Percentiles rank a stretch among this genome's conserved stretches.
Conservation (phyloP, 768 basidiomycete species). For the Kwoniella sp. region DNA sequence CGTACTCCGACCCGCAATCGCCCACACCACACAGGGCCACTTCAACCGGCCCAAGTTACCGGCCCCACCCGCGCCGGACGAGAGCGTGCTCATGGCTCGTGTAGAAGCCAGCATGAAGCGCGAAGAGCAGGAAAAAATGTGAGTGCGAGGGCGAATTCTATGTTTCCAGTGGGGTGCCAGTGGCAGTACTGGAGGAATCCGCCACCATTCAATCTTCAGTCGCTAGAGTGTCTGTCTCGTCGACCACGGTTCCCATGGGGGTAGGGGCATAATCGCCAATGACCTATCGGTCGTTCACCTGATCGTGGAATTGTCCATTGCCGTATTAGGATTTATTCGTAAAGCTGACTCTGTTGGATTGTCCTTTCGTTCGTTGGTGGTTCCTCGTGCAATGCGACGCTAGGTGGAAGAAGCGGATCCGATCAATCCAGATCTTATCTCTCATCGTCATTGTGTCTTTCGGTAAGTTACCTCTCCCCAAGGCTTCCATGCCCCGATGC, state of each 20-base stretch:
- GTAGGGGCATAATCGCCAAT: too few species aligned
- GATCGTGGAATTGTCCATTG: too few species aligned
- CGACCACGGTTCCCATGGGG: too few species aligned
- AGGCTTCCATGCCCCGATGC: neutral
- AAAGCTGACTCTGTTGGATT: too few species aligned
- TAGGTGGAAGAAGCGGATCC: slow-evolving; percentile 48
- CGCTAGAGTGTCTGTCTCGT: too few species aligned
- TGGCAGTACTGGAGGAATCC: too few species aligned
- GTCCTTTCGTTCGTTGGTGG: too few species aligned
- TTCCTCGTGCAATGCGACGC: neutral
- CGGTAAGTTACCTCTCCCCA: slow-evolving; percentile 31
- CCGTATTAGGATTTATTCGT: too few species aligned
- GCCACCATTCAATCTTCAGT: too few species aligned
- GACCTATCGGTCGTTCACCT: too few species aligned
- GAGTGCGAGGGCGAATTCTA: neutral
- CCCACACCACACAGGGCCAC: slow-evolving; percentile 36
- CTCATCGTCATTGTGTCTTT: slow-evolving; percentile 37
- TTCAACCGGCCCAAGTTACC: slow-evolving; percentile 46
- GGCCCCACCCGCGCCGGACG: slow-evolving; percentile 27
- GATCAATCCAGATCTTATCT: slow-evolving; percentile 36
- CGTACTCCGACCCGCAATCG: too few species aligned
- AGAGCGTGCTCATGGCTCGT: slow-evolving; percentile 27
- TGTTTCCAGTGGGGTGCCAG: too few species aligned
- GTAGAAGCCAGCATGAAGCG: slow-evolving; percentile 39
- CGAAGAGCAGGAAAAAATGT: slow-evolving; percentile 34